Conservation (phyloP, 352 stramenopile species). For the Globisporangium lucens region DNA sequence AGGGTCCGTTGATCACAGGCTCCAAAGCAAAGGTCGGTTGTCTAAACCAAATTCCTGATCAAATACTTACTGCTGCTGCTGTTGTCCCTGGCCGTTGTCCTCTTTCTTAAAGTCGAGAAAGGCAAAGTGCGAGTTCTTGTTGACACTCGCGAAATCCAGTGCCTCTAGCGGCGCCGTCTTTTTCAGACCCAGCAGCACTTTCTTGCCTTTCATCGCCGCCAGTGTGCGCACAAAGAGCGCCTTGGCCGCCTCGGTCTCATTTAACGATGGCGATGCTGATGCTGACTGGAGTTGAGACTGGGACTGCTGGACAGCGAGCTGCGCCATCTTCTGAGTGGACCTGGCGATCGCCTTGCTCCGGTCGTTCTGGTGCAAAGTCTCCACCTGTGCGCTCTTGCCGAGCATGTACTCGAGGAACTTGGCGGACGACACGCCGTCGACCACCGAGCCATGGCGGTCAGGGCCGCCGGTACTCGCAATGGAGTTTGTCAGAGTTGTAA, state of each 20-base stretch:
- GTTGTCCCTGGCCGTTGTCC: background rate
- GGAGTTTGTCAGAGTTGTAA: background rate
- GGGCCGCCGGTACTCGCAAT: background rate
- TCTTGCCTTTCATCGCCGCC: constrained; percentile 26
- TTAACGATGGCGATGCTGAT: background rate
- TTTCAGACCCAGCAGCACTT: constrained; percentile 26
- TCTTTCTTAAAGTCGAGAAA: constrained; percentile 53
- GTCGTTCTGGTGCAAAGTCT: constrained; percentile 36
- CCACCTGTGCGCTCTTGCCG: constrained; percentile 36
- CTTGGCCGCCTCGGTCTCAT: constrained; percentile 16
- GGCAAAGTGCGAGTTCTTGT: constrained; percentile 57
- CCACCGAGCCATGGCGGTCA: background rate
- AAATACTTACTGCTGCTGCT: background rate
- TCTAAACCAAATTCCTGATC: background rate
- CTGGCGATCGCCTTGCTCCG: constrained; percentile 37
- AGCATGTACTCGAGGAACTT: constrained; percentile 49
- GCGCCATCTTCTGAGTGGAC: constrained; percentile 29
- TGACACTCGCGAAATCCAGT: constrained; percentile 10
- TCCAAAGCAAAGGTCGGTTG: no score
- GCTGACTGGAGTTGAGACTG: constrained; percentile 7
- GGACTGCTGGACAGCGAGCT: constrained; percentile 28
- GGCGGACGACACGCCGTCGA: constrained; percentile 10
- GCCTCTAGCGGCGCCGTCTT: constrained; percentile 6
- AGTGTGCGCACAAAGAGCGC: constrained; percentile 28
- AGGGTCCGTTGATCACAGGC: background rate